These are phyloP conservation scores for Candida ponderosae DNA, from an alignment of 805 yeast genomes.

Conservation along the genomic window DNA sequence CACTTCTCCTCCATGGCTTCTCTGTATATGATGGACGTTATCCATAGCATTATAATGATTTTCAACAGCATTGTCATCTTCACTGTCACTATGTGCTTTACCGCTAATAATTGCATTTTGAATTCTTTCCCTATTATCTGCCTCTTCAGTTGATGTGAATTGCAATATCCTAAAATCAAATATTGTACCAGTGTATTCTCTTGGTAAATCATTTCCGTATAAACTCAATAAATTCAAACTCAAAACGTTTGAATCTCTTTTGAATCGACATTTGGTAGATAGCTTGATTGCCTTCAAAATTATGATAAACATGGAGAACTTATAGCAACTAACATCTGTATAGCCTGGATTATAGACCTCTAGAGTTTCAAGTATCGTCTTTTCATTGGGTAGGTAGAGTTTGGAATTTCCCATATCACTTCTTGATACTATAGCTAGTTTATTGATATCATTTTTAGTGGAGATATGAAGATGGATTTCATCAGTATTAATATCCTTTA, in stretches of 20 bases:
- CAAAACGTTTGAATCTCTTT: conserved; percentile 40
- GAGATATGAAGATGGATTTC: conserved; percentile 41
- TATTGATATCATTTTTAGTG: conserved; percentile 17
- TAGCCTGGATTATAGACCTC: conserved; percentile 24
- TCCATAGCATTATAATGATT: neutral
- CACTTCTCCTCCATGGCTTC: neutral
- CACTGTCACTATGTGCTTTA: too few species aligned
- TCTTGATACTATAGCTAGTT: conserved; percentile 45
- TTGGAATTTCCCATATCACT: conserved; percentile 73
- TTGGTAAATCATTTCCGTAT: conserved; percentile 21
- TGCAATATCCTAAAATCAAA: conserved; percentile 29
- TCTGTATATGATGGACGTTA: neutral
- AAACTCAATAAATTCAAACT: conserved; percentile 37
- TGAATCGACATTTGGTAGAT: conserved; percentile 45
- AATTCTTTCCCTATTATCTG: conserved; percentile 3
- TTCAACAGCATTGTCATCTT: neutral
- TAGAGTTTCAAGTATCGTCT: conserved; percentile 54
- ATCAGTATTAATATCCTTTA: conserved; percentile 46
- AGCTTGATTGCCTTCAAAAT: conserved; percentile 39
- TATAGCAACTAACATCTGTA: conserved; percentile 39
- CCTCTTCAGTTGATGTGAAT: conserved; percentile 12
- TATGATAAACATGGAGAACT: conserved; percentile 39
- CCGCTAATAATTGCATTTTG: neutral
- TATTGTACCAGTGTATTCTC: conserved; percentile 32
- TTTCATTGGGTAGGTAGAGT: conserved; percentile 56